Percentiles rank a stretch among this genome's conserved stretches.
phyloP scores from a whole-genome alignment of 495 filamentous ascomycete genomes.

The Aspergillus diversus region DNA sequence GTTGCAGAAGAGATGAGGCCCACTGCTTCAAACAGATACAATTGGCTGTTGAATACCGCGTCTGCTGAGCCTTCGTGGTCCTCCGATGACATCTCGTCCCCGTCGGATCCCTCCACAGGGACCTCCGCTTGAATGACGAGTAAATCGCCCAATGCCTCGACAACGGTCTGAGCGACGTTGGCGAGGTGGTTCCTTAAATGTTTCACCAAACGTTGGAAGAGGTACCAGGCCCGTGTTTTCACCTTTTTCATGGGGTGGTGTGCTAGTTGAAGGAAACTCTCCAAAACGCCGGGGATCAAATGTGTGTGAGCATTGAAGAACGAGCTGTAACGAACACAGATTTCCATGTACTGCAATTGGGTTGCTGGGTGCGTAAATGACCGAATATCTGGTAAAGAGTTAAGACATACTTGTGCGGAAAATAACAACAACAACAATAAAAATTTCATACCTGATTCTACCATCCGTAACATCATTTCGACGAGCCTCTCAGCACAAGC shows the following conservation, averaged over 20 bases:
- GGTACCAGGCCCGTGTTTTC: conserved; percentile 90
- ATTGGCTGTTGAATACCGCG: conserved; percentile 84
- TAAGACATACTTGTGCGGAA: conserved; percentile 19
- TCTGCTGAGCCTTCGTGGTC: conserved; percentile 86
- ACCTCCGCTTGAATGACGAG: conserved; percentile 89
- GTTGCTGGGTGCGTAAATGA: conserved; percentile 88
- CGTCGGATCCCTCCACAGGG: conserved; percentile 68
- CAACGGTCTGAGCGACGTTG: conserved; percentile 84
- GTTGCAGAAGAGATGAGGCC: conserved; percentile 84
- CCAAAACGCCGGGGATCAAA: conserved; percentile 81
- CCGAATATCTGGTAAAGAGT: conserved; percentile 63
- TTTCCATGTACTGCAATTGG: conserved; percentile 96
- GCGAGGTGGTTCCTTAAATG: conserved; percentile 80
- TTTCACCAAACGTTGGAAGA: conserved; percentile 93
- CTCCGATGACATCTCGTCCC: conserved; percentile 93
- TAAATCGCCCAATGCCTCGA: conserved; percentile 86
- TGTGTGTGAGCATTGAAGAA: conserved; percentile 85
- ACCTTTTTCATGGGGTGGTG: conserved; percentile 86
- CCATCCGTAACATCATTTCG: conserved; percentile 92
- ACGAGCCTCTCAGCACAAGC: conserved; percentile 75
- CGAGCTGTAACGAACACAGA: conserved; percentile 88
- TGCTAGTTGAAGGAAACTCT: conserved; percentile 86
- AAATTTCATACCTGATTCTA: conserved; percentile 74
- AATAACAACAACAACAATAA: neutral
- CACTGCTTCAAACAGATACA: conserved; percentile 93